Percentiles rank a stretch among this genome's conserved stretches.
These are phyloP conservation scores for Hypericum androsaemum DNA, from an alignment of 345 rosid genomes.

Conservation along the genomic window DNA sequence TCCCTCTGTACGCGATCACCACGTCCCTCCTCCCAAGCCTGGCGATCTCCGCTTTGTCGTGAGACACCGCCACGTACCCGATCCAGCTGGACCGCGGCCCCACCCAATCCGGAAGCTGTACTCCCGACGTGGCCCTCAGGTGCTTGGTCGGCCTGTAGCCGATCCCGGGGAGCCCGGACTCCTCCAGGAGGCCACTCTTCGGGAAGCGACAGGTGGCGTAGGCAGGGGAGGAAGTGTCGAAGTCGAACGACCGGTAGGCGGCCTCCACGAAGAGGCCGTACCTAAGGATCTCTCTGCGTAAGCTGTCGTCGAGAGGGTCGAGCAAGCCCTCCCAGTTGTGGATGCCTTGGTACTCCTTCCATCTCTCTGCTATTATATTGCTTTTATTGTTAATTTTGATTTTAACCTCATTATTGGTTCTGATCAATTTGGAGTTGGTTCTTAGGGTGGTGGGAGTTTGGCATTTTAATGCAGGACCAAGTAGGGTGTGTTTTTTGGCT, in stretches of 20 bases:
- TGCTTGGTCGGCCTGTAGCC: conserved; percentile 19
- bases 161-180: conserved; percentile 9
- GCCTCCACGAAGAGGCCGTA: conserved; percentile 23
- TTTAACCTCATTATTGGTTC: too few species aligned
- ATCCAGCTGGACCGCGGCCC: conserved; percentile 21
- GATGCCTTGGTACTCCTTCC: conserved; percentile 24
- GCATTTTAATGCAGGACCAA: too few species aligned
- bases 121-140: conserved; percentile 16
- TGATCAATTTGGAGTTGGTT: too few species aligned
- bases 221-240: conserved; percentile 21
- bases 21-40: conserved; percentile 25
- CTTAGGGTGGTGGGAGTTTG: too few species aligned
- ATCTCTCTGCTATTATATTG: neutral
- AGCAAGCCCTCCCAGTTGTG: conserved; percentile 25
- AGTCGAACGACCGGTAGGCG: conserved; percentile 18
- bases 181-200: neutral
- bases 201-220: conserved; percentile 19
- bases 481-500: too few species aligned
- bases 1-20: conserved; percentile 24
- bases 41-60: conserved; percentile 19
- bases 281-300: conserved; percentile 17
- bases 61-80: conserved; percentile 25
- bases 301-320: conserved; percentile 16
- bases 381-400: too few species aligned
- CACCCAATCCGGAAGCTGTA: conserved; percentile 19